Conservation (phyloP, 768 basidiomycete species). For the Rhodotorula toruloides region DNA sequence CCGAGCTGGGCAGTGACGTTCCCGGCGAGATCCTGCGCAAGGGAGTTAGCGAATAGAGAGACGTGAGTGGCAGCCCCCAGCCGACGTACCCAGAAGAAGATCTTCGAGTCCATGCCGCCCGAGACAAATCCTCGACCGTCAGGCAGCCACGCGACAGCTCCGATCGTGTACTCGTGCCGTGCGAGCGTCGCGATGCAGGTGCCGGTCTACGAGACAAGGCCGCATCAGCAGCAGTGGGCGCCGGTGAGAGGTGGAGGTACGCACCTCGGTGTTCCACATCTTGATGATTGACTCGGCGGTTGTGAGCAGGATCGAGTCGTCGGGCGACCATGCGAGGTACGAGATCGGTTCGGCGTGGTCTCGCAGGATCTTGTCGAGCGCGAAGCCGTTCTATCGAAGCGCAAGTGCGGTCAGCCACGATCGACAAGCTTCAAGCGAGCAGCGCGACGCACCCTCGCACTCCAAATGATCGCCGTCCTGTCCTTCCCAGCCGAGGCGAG, state of each 20-base stretch:
- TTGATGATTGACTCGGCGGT: slow-evolving; percentile 74
- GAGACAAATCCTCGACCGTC: slow-evolving; percentile 87
- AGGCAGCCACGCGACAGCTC: slow-evolving; percentile 78
- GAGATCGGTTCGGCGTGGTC: slow-evolving; percentile 77
- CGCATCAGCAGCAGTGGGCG: not conserved
- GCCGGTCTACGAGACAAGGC: slow-evolving; percentile 58
- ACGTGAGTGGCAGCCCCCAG: not conserved
- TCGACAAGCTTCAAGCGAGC: too few species aligned
- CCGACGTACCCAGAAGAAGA: slow-evolving; percentile 67
- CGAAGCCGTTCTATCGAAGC: slow-evolving; percentile 54
- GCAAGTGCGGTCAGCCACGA: not conserved
- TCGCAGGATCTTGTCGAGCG: slow-evolving; percentile 51
- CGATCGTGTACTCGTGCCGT: slow-evolving; percentile 77
- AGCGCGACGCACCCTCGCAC: slow-evolving; percentile 61
- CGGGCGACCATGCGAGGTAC: slow-evolving; percentile 85
- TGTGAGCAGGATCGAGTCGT: slow-evolving; percentile 76
- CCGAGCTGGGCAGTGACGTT: slow-evolving; percentile 66
- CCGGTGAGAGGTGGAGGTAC: not conserved
- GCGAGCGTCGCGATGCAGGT: slow-evolving; percentile 58
- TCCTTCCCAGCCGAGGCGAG: slow-evolving; percentile 87
- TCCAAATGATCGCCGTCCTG: slow-evolving; percentile 82
- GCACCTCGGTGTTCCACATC: slow-evolving; percentile 84
- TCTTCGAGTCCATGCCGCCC: slow-evolving; percentile 75
- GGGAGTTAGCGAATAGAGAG: slow-evolving; percentile 6
- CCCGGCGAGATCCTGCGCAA: slow-evolving; percentile 65